These are phyloP conservation scores for Hanseniaspora clermontiae DNA, from an alignment of 805 yeast species.

Conservation along the genomic window DNA sequence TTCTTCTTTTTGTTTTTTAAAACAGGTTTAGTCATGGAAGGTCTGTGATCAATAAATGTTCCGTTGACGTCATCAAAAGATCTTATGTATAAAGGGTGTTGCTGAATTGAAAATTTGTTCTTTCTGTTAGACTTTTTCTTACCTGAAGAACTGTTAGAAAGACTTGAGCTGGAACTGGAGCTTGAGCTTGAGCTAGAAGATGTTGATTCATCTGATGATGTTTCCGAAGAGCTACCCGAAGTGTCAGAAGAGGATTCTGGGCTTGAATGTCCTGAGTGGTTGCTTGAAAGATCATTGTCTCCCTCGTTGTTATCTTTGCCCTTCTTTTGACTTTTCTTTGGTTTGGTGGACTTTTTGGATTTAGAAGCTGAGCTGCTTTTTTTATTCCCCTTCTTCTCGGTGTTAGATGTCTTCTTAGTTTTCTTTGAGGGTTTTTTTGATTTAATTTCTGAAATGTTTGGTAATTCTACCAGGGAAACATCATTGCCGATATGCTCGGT, in stretches of 20 bases:
- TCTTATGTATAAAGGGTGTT: slow-evolving; percentile 12
- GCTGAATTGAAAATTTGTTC: slow-evolving; percentile 1
- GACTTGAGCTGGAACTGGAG: background rate
- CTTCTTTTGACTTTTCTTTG: background rate
- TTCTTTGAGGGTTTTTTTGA: background rate
- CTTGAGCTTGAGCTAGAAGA: background rate
- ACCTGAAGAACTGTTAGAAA: background rate
- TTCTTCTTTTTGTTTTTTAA: slow-evolving; percentile 11
- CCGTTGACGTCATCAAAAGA: slow-evolving; percentile 14
- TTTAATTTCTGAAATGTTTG: slow-evolving; percentile 6
- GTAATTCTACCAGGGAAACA: slow-evolving; percentile 6
- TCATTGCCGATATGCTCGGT: background rate
- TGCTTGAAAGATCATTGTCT: background rate
- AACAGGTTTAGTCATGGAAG: slow-evolving; percentile 14
- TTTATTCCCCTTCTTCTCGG: background rate
- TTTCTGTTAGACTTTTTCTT: slow-evolving; percentile 7
- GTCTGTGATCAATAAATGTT: slow-evolving; percentile 14
- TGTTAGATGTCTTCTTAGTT: background rate
- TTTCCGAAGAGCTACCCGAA: background rate
- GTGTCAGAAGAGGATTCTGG: background rate
- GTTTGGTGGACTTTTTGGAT: background rate
- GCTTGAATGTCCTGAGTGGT: background rate
- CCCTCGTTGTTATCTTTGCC: background rate
- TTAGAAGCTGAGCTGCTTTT: background rate
- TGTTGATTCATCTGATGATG: background rate